Evolutionary conservation across 2,329 filamentous ascomycete species (phyloP).

Genomic region (Penicillium sp.): DNA sequence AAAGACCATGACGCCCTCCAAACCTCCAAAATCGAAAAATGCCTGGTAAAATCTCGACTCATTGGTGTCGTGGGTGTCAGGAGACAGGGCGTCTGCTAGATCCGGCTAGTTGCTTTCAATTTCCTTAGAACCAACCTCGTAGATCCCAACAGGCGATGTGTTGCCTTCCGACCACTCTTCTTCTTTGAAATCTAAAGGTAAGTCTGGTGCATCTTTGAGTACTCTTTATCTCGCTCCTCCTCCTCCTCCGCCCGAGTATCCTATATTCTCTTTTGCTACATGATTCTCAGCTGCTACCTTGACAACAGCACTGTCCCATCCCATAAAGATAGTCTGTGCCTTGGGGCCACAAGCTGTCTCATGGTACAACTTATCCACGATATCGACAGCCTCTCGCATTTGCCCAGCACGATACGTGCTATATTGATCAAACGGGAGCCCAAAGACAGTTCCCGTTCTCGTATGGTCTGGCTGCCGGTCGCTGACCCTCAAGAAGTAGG

Average conservation of each 20-base stretch:
- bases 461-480: not conserved
- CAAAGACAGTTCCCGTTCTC: slow-evolving; percentile 11
- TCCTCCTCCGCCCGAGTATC: not conserved
- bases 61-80: slow-evolving; percentile 7
- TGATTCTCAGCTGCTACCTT: slow-evolving; percentile 1
- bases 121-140: slow-evolving; percentile 10
- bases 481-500: slow-evolving; percentile 6
- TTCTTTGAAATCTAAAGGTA: not conserved
- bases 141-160: slow-evolving; percentile 5
- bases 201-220: not conserved
- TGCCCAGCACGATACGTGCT: slow-evolving; percentile 3
- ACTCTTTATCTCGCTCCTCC: not conserved
- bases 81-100: not conserved
- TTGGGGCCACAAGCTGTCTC: slow-evolving; percentile 9
- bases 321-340: slow-evolving; percentile 19
- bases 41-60: slow-evolving; percentile 1
- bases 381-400: slow-evolving; percentile 18
- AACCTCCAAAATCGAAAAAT: slow-evolving; percentile 11
- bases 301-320: slow-evolving; percentile 20
- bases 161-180: not conserved
- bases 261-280: slow-evolving; percentile 4
- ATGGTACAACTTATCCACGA: slow-evolving; percentile 18
- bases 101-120: slow-evolving; percentile 1
- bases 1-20: slow-evolving; percentile 15
- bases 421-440: not conserved